These are phyloP conservation scores for Oryza rufipogon DNA, from an alignment of 176 grass and related monocot species.

Conservation along the genomic window DNA sequence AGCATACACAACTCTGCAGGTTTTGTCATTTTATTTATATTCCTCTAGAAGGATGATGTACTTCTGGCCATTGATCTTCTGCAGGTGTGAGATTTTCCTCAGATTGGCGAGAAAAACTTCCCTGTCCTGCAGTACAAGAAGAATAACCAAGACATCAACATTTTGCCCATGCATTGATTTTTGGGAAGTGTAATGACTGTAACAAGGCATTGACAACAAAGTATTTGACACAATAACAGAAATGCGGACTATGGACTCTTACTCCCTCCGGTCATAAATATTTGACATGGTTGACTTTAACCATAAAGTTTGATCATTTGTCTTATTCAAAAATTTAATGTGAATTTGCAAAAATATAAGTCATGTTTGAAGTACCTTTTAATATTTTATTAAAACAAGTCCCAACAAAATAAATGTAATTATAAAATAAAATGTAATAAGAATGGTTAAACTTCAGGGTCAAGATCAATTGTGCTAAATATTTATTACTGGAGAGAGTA, in stretches of 20 bases:
- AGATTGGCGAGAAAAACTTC: constrained; percentile 38
- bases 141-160: constrained; percentile 32
- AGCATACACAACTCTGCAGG: constrained; percentile 37
- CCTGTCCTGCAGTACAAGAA: constrained; percentile 56
- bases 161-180: background rate
- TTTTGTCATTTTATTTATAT: constrained; percentile 40
- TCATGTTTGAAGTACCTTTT: too few relatives aligned
- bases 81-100: constrained; percentile 45
- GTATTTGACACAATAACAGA: background rate
- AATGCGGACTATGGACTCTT: background rate
- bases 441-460: too few relatives aligned
- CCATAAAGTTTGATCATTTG: too few relatives aligned
- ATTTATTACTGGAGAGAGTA: too few relatives aligned
- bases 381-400: too few relatives aligned
- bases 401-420: too few relatives aligned
- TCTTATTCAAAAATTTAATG: too few relatives aligned
- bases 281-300: too few relatives aligned
- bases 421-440: too few relatives aligned
- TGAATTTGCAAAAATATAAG: too few relatives aligned
- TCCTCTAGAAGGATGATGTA: constrained; percentile 48
- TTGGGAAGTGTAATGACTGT: background rate
- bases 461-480: too few relatives aligned
- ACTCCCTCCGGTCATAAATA: too few relatives aligned
- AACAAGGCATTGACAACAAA: background rate
- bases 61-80: constrained; percentile 33